Conservation (phyloP, 495 filamentous ascomycete genomes). For the Tuber brumale region DNA sequence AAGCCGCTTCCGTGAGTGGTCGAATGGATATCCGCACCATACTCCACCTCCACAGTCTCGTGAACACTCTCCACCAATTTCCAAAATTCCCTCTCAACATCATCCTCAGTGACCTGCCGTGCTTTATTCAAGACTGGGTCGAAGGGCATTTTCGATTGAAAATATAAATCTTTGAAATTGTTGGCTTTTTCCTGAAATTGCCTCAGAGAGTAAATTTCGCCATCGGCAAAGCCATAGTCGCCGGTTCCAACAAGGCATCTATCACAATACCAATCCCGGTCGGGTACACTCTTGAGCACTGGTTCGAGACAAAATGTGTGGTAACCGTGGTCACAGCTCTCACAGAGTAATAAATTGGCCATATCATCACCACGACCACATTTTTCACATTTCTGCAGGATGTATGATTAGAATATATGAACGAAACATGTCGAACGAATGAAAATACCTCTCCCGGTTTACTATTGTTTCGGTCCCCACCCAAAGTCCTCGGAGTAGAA, state of each 20-base stretch:
- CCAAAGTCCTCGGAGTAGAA: conserved; percentile 58
- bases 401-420: conserved; percentile 21
- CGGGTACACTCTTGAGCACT: conserved; percentile 66
- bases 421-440: background rate
- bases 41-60: conserved; percentile 95
- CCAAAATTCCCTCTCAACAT: conserved; percentile 97
- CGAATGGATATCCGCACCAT: conserved; percentile 96
- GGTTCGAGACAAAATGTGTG: conserved; percentile 87
- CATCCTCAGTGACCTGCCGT: conserved; percentile 80
- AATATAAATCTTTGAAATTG: conserved; percentile 89
- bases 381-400: conserved; percentile 67
- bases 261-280: conserved; percentile 93
- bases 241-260: conserved; percentile 92
- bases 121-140: conserved; percentile 76
- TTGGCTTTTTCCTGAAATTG: conserved; percentile 96
- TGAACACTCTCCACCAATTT: conserved; percentile 83
- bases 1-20: conserved; percentile 98
- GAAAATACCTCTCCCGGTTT: conserved; percentile 67
- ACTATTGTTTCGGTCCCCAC: conserved; percentile 57
- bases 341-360: conserved; percentile 69
- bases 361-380: conserved; percentile 79
- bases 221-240: conserved; percentile 96
- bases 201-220: conserved; percentile 87
- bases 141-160: conserved; percentile 81
- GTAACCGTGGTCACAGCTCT: conserved; percentile 84